Evolutionary conservation across 176 grass and related monocot genomes (phyloP).

Genomic region (Zoysia japonica): DNA sequence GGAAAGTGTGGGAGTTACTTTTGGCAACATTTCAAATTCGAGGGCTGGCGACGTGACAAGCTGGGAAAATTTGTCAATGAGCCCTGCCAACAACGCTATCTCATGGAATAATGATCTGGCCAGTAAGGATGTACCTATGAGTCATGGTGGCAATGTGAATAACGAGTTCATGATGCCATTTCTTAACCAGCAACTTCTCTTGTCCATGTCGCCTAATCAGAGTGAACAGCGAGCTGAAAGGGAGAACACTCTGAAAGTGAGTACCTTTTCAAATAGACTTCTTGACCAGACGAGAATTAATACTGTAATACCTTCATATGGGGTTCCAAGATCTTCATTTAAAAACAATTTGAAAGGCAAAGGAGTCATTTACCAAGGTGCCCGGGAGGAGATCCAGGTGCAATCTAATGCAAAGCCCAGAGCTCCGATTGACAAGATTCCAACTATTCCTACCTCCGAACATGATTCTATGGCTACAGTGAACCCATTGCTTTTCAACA

Average conservation of each 20-base stretch:
- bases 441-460: constrained; percentile 21
- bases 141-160: constrained; percentile 39
- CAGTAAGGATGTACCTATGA: constrained; percentile 14
- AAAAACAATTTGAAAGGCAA: constrained; percentile 79
- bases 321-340: constrained; percentile 44
- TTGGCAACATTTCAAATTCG: constrained; percentile 24
- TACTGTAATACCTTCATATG: constrained; percentile 33
- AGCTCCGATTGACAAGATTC: constrained; percentile 47
- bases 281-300: constrained; percentile 54
- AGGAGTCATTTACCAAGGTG: constrained; percentile 46
- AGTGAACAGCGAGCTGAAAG: constrained; percentile 38
- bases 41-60: constrained; percentile 34
- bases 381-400: constrained; percentile 39
- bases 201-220: constrained; percentile 22
- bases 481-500: constrained; percentile 35
- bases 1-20: constrained; percentile 19
- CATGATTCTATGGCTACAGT: constrained; percentile 40
- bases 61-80: neutral
- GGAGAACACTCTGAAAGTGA: constrained; percentile 42
- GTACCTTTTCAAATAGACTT: constrained; percentile 49
- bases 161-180: constrained; percentile 46
- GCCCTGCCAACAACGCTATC: constrained; percentile 15
- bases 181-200: constrained; percentile 39
- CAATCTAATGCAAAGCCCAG: constrained; percentile 51
- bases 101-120: constrained; percentile 18